Percentiles rank a stretch among this genome's conserved stretches.
Conservation (phyloP, 2,329 filamentous ascomycete genomes). For the Grosmannia huntii region DNA sequence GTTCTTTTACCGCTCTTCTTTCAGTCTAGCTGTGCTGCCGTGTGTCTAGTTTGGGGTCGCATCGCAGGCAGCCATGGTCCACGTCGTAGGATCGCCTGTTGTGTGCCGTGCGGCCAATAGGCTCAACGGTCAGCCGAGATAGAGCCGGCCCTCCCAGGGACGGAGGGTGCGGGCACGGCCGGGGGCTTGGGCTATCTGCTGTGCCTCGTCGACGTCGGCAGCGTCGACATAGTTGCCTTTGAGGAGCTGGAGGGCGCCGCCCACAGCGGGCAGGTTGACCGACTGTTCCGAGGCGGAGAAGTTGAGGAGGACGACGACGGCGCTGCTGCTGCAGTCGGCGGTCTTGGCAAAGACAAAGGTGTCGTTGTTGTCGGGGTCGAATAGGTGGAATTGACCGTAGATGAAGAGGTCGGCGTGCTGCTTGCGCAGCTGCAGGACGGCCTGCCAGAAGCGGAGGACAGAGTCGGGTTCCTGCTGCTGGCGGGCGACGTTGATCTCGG, state of each 20-base stretch:
- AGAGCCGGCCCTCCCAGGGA: slow-evolving; percentile 24
- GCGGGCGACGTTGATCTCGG: slow-evolving; percentile 39
- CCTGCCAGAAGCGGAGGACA: slow-evolving; percentile 49
- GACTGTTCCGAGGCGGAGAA: slow-evolving; percentile 27
- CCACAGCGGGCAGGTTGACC: slow-evolving; percentile 14
- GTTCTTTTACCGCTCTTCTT: too few species aligned
- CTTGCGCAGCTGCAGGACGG: slow-evolving; percentile 40
- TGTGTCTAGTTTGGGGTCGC: too few species aligned
- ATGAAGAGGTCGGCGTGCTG: slow-evolving; percentile 45
- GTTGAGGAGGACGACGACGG: slow-evolving; percentile 23
- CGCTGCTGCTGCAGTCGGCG: slow-evolving; percentile 10
- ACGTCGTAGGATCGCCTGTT: too few species aligned
- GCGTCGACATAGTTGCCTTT: slow-evolving; percentile 21
- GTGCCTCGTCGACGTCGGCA: slow-evolving; percentile 4
- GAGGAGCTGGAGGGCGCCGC: slow-evolving; percentile 7
- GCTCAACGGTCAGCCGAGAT: slow-evolving; percentile 5
- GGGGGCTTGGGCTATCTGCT: not conserved
- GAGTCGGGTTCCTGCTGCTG: slow-evolving; percentile 30
- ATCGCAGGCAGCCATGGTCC: too few species aligned
- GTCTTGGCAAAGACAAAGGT: slow-evolving; percentile 33
- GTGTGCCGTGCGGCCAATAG: too few species aligned
- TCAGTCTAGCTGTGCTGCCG: too few species aligned
- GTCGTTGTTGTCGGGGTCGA: slow-evolving; percentile 32
- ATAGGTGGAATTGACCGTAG: slow-evolving; percentile 43
- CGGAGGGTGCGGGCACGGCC: slow-evolving; percentile 13